Percentiles rank a stretch among this genome's conserved stretches.
These are phyloP conservation scores for Hypoxylon sp. DNA, from an alignment of 2,329 filamentous ascomycete species.

Conservation along the genomic window DNA sequence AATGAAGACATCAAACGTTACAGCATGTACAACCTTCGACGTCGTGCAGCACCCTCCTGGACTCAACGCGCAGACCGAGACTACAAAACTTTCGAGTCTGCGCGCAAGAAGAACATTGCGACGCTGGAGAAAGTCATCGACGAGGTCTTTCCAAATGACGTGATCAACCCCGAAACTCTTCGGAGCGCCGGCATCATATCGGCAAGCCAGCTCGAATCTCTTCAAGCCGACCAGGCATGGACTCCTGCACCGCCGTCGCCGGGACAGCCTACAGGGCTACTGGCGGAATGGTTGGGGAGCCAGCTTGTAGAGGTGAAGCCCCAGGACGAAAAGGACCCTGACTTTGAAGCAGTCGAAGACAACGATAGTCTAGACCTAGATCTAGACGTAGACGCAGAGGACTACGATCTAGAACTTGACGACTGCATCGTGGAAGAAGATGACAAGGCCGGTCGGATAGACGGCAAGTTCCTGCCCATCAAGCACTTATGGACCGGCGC, in stretches of 20 bases:
- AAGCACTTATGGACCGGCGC: conserved; percentile 57
- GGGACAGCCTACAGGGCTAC: conserved; percentile 48
- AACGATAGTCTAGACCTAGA: conserved; percentile 71
- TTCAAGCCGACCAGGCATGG: conserved; percentile 63
- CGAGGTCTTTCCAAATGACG: conserved; percentile 55
- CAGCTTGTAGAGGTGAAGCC: conserved; percentile 55
- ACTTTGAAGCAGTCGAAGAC: conserved; percentile 50
- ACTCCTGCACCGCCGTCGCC: conserved; percentile 23
- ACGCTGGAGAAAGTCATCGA: conserved; percentile 59
- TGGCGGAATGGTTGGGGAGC: conserved; percentile 71
- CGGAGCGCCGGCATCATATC: conserved; percentile 70
- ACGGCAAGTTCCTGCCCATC: conserved; percentile 60
- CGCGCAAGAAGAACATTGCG: conserved; percentile 48
- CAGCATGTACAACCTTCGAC: conserved; percentile 74
- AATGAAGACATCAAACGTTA: conserved; percentile 74
- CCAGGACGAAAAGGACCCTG: conserved; percentile 43
- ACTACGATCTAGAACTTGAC: conserved; percentile 60
- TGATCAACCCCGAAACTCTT: conserved; percentile 69
- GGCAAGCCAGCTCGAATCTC: conserved; percentile 71
- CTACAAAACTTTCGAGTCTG: conserved; percentile 48
- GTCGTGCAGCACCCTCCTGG: conserved; percentile 38
- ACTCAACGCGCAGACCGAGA: conserved; percentile 40
- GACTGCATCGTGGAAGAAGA: conserved; percentile 55
- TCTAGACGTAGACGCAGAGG: conserved; percentile 67
- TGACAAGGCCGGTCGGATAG: conserved; percentile 57